A percentile compares a stretch with the other conserved stretches of the same genome.
phyloP scores from a whole-genome alignment of 768 basidiomycete genomes.

The Daedalea quercina region DNA sequence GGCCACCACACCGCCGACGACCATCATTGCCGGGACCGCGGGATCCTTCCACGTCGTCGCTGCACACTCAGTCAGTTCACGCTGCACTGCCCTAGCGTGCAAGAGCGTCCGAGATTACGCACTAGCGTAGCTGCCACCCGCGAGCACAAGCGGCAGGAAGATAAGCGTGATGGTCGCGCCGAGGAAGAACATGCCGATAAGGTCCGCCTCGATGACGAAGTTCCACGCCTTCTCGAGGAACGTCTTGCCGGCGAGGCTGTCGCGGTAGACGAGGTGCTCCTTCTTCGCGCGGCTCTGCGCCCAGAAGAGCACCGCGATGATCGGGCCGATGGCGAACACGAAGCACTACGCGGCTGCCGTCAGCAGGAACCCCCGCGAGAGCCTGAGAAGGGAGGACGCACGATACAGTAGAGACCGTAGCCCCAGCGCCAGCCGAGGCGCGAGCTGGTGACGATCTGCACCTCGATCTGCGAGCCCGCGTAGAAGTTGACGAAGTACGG shows the following conservation, averaged over 20 bases:
- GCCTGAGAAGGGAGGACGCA: neutral
- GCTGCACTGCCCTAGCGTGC: neutral
- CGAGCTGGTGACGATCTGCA: constrained; percentile 27
- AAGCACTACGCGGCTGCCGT: neutral
- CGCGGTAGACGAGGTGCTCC: constrained; percentile 31
- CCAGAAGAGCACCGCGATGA: constrained; percentile 23
- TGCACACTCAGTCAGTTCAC: neutral
- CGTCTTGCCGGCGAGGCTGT: constrained; percentile 39
- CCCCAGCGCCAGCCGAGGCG: constrained; percentile 63
- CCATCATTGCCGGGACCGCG: constrained; percentile 23
- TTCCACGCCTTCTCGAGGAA: constrained; percentile 31
- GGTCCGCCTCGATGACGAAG: constrained; percentile 22
- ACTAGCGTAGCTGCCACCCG: constrained; percentile 24
- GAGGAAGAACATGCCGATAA: constrained; percentile 24
- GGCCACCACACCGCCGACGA: constrained; percentile 23
- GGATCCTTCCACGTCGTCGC: neutral
- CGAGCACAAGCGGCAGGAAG: constrained; percentile 25
- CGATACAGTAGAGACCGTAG: constrained; percentile 28
- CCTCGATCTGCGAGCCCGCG: constrained; percentile 56
- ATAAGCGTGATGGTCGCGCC: constrained; percentile 24
- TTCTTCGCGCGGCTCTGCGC: constrained; percentile 20
- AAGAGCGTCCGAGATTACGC: constrained; percentile 11
- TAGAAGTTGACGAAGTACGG: constrained; percentile 61
- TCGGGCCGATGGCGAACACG: constrained; percentile 22
- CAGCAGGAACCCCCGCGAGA: neutral